These are phyloP conservation scores for Triticum aestivum DNA, from an alignment of 176 grass and related monocot species.

Conservation along the genomic window DNA sequence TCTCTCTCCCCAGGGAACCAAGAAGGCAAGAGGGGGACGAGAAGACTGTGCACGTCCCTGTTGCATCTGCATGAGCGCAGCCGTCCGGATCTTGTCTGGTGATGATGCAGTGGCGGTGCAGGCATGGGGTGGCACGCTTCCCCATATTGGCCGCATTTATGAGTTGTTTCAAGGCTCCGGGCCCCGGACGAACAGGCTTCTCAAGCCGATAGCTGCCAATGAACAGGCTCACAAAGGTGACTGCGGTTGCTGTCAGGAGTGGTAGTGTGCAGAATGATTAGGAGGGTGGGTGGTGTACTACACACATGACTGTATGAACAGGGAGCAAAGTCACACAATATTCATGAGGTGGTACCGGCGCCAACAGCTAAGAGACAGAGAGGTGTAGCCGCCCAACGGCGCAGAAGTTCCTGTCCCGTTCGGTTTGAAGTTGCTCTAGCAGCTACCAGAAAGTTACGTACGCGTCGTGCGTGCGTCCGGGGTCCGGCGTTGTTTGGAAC, in stretches of 20 bases:
- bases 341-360: not conserved
- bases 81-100: conserved; percentile 1
- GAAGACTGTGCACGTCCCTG: not conserved
- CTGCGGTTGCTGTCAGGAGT: not conserved
- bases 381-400: not conserved
- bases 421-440: not conserved
- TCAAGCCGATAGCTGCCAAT: not conserved
- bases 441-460: not conserved
- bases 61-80: not conserved
- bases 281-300: not conserved
- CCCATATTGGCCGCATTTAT: not conserved
- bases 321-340: not conserved
- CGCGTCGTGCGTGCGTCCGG: too few species aligned
- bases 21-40: not conserved
- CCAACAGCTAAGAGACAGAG: conserved; percentile 6
- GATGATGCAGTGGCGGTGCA: not conserved
- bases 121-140: not conserved
- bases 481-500: too few species aligned
- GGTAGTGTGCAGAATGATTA: not conserved
- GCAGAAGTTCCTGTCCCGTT: not conserved
- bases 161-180: not conserved
- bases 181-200: not conserved
- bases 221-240: not conserved
- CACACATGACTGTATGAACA: not conserved
- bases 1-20: not conserved